Percentiles rank a stretch among this genome's conserved stretches.
phyloP scores from a whole-genome alignment of 176 grass and related monocot genomes.

The Dendrocalamus sinicus region DNA sequence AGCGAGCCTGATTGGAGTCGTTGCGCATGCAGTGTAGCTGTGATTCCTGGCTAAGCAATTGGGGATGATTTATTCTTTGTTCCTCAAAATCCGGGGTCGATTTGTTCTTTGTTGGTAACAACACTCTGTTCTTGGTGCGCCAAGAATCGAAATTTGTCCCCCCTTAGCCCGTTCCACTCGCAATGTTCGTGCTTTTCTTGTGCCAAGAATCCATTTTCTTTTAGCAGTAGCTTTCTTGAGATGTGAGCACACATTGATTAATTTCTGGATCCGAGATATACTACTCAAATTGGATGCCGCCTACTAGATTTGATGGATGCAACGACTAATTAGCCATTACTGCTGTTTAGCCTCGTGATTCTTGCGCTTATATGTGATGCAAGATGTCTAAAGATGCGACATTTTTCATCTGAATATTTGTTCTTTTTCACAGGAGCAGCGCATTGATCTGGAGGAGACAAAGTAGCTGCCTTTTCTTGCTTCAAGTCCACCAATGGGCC shows the following conservation, averaged over 20 bases:
- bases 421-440: neutral
- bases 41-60: neutral
- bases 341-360: neutral
- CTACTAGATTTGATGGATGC: neutral
- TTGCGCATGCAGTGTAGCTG: neutral
- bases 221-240: no score
- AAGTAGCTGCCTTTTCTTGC: neutral
- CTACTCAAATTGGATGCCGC: neutral
- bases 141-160: neutral
- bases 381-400: neutral
- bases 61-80: neutral
- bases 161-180: neutral
- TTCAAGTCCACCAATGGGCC: conserved; percentile 47
- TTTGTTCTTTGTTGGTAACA: neutral
- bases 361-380: neutral
- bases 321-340: neutral
- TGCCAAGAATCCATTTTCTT: neutral
- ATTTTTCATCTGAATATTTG: conserved; percentile 17
- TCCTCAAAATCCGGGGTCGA: neutral
- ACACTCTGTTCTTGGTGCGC: neutral
- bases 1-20: no score
- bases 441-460: neutral
- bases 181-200: neutral
- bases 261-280: neutral
- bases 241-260: neutral